Base-by-base conservation (phyloP, 129 eudicot species). In the Chrysanthemum lavandulifolium region DNA sequence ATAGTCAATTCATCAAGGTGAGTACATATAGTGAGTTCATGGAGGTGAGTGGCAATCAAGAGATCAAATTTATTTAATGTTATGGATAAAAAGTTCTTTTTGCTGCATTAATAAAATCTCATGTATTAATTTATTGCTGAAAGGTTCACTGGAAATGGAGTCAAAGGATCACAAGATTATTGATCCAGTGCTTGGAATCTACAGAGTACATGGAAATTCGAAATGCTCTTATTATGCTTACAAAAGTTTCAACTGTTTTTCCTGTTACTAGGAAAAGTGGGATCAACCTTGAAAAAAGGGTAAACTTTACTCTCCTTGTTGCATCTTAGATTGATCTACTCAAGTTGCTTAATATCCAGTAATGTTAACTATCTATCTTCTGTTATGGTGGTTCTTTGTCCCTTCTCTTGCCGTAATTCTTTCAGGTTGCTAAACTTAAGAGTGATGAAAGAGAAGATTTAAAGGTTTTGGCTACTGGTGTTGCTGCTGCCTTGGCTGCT, bases 81-180 rank as follows among this genome's bases (percentile, higher is more conserved):
- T 14, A 62, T 66, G 53, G 7, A 49, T 48, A 54, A 48, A 13
- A 60, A 60, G 47, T 4, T 12, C 12, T 14, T 25, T n/a, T 47
- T 43, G 74, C 51, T 59, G 18, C 25, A 4, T 2, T 45, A 61
- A 10, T 52, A 55, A 53, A 27, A 25, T 62, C 81, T 69, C 19
- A 59, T 51, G 45, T 68, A 12, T 52, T 15, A 23, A 21, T 67
- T 15, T 71, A 11, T 31, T 77, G 66, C 58, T 74, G 69, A 49
- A 74, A 95, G 99, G 99, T 95, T 51, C 99, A 95, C 77, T 95
- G 99, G 99, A 95, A 95, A 75, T 95, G 99, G 99, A 95, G 97
- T 84, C 99, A 95, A 71, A 87, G 99, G 84, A 95, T 95, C 81
- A 95, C 99, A 59, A 84, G 86, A 78, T 60, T 95, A 73, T 77